Evolutionary conservation across 495 filamentous ascomycete species (phyloP).

Genomic region (Chaetomium cochliodes): DNA sequence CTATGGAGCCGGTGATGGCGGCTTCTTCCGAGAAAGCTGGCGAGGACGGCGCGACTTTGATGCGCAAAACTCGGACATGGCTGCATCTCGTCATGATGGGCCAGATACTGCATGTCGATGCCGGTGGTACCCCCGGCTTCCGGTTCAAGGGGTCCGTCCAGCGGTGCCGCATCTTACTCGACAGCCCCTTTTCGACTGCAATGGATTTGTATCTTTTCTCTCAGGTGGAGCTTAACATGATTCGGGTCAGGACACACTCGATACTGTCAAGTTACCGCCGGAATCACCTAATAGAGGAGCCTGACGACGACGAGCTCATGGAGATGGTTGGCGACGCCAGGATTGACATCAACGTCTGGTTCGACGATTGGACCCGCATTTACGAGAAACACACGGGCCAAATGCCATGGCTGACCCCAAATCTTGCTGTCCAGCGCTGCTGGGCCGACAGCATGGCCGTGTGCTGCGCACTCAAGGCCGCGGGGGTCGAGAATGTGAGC

Average conservation of each 20-base stretch:
- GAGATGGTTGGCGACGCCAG: neutral
- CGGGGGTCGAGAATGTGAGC: neutral
- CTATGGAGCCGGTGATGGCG: neutral
- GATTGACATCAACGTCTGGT: slow-evolving; percentile 8
- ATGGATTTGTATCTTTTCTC: slow-evolving; percentile 5
- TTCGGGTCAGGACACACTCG: neutral
- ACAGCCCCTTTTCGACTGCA: neutral
- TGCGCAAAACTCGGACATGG: slow-evolving; percentile 10
- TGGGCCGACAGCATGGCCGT: slow-evolving; percentile 7
- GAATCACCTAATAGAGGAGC: neutral
- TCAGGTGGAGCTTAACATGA: neutral
- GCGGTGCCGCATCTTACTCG: slow-evolving; percentile 1
- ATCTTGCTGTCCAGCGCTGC: slow-evolving; percentile 4
- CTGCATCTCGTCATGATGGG: slow-evolving; percentile 6
- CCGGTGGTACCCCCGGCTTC: neutral
- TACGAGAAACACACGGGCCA: neutral
- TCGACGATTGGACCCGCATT: slow-evolving; percentile 8
- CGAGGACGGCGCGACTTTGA: neutral
- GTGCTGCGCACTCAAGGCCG: neutral
- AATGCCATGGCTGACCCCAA: neutral
- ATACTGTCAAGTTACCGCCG: neutral
- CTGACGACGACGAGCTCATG: slow-evolving; percentile 7
- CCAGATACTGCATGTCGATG: slow-evolving; percentile 8
- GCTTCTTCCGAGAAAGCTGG: neutral
- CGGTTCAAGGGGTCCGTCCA: neutral